Conservation (phyloP, 108 stramenopile species). For the Tribonema minus region DNA sequence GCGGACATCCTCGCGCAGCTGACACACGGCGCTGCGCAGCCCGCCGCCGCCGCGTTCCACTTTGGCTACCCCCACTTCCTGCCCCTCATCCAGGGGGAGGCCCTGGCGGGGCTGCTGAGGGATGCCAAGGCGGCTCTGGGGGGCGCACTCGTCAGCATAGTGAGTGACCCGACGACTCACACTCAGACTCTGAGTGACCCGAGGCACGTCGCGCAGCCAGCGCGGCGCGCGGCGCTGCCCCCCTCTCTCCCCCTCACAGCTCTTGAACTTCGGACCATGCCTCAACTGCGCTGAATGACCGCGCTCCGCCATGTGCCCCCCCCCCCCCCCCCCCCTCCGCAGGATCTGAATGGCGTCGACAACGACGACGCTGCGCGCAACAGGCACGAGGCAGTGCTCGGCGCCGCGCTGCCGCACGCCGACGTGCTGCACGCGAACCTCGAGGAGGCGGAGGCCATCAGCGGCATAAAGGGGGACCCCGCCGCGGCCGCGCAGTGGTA, state of each 20-base stretch:
- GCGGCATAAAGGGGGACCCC: not conserved
- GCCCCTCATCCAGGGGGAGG: slow-evolving; percentile 13
- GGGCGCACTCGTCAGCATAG: slow-evolving; percentile 18
- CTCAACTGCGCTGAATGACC: too few species aligned
- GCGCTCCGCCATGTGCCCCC: too few species aligned
- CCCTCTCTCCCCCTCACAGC: too few species aligned
- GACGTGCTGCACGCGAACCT: slow-evolving; percentile 43
- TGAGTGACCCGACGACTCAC: too few species aligned
- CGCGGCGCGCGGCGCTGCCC: too few species aligned
- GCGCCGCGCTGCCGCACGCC: slow-evolving; percentile 1
- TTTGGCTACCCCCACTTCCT: slow-evolving; percentile 49
- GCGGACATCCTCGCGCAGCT: slow-evolving; percentile 10
- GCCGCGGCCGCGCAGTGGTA: not conserved
- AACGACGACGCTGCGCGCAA: slow-evolving; percentile 6
- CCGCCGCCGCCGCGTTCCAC: slow-evolving; percentile 8
- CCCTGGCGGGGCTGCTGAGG: slow-evolving; percentile 6
- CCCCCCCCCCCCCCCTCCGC: too few species aligned
- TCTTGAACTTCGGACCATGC: too few species aligned
- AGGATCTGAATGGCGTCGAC: slow-evolving; percentile 47
- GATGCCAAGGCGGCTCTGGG: slow-evolving; percentile 5
- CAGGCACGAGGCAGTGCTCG: slow-evolving; percentile 13
- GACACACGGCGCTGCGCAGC: not conserved
- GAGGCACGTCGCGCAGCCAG: too few species aligned
- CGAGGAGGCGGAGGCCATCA: slow-evolving; percentile 44
- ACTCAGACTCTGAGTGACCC: too few species aligned